Conservation (phyloP, 2,329 filamentous ascomycete species). For the Cytospora leucostoma region DNA sequence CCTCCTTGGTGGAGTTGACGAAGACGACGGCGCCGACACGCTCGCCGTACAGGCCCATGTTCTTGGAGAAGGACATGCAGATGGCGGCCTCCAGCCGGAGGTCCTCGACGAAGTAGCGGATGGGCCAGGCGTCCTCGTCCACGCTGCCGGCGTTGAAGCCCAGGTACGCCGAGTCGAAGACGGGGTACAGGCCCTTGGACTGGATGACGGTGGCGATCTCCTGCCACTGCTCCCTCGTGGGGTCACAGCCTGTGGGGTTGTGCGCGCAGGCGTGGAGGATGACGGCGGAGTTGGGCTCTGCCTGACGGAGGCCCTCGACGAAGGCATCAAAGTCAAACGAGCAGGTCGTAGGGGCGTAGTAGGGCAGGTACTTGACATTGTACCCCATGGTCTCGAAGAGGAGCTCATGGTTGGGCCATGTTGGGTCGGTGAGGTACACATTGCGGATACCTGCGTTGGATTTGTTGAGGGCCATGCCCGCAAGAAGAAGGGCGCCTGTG, state of each 20-base stretch:
- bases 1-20: slow-evolving; percentile 30
- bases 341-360: slow-evolving; percentile 41
- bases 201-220: slow-evolving; percentile 33
- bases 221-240: slow-evolving; percentile 38
- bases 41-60: slow-evolving; percentile 50
- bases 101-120: slow-evolving; percentile 38
- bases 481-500: slow-evolving; percentile 43
- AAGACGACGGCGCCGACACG: slow-evolving; percentile 37
- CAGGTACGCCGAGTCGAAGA: slow-evolving; percentile 40
- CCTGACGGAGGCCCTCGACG: slow-evolving; percentile 34
- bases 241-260: slow-evolving; percentile 46
- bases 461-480: slow-evolving; percentile 37
- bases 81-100: slow-evolving; percentile 52
- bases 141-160: slow-evolving; percentile 37
- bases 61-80: slow-evolving; percentile 64
- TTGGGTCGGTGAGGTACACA: slow-evolving; percentile 43
- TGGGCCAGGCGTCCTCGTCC: slow-evolving; percentile 37
- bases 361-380: slow-evolving; percentile 38
- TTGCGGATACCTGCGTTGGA: slow-evolving; percentile 32
- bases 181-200: slow-evolving; percentile 33
- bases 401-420: slow-evolving; percentile 45
- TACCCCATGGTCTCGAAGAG: slow-evolving; percentile 40
- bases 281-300: slow-evolving; percentile 34
- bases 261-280: slow-evolving; percentile 47
- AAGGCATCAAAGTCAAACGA: slow-evolving; percentile 39